phyloP scores from a whole-genome alignment of 2,329 filamentous ascomycete genomes.

The Exophiala sideris region DNA sequence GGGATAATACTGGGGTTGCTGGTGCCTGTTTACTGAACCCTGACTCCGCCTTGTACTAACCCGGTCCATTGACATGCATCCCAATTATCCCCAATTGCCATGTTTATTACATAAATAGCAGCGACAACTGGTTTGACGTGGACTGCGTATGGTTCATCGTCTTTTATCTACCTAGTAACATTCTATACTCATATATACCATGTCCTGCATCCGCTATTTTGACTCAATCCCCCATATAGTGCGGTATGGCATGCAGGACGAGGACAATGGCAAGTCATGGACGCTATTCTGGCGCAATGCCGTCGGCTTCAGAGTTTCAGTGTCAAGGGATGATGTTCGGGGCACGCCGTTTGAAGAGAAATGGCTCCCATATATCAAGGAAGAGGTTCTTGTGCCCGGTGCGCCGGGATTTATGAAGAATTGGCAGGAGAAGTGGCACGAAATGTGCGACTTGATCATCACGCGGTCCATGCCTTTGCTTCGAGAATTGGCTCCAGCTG shows the following conservation, averaged over 20 bases:
- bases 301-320: not conserved
- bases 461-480: constrained; percentile 7
- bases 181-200: no score
- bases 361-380: constrained; percentile 4
- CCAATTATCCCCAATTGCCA: no score
- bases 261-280: constrained; percentile 4
- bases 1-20: no score
- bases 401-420: not conserved
- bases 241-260: constrained; percentile 14
- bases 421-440: constrained; percentile 5
- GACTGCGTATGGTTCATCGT: no score
- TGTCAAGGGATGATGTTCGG: constrained; percentile 4
- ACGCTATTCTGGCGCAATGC: constrained; percentile 10
- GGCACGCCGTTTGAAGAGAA: not conserved
- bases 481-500: constrained; percentile 2
- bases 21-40: no score
- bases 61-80: no score
- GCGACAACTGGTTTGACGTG: not conserved
- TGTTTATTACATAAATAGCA: no score
- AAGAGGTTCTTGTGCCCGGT: not conserved
- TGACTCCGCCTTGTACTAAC: no score
- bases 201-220: not conserved
- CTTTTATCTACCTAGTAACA: no score
- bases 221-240: constrained; percentile 12
- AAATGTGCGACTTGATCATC: constrained; percentile 11